Evolutionary conservation across 495 filamentous ascomycete species (phyloP).

Genomic region (Aspergillus campestris): DNA sequence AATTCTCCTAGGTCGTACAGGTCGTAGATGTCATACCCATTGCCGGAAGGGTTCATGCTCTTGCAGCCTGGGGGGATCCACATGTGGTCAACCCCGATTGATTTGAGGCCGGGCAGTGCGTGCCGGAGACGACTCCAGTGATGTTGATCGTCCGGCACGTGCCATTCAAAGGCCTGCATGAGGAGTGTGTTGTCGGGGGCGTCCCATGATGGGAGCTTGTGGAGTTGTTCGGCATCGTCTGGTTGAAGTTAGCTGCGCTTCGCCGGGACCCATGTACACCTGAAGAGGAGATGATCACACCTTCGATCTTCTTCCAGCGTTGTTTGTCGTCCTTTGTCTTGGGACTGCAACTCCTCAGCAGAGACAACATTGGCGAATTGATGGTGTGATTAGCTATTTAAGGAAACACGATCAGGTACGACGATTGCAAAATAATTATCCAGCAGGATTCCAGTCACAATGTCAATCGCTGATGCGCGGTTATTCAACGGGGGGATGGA

Average conservation of each 20-base stretch:
- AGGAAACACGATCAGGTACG: no score
- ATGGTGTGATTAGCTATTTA: no score
- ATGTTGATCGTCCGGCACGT: conserved; percentile 52
- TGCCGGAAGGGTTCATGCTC: conserved; percentile 50
- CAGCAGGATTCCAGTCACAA: no score
- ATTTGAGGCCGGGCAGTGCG: conserved; percentile 46
- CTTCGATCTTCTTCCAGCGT: conserved; percentile 15
- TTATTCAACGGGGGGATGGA: no score
- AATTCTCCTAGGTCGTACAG: conserved; percentile 72
- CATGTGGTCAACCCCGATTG: conserved; percentile 55
- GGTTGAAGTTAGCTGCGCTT: background rate
- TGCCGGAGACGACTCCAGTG: conserved; percentile 55
- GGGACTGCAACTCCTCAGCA: conserved; percentile 2
- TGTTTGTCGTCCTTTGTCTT: conserved; percentile 4
- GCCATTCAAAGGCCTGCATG: conserved; percentile 71
- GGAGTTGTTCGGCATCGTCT: conserved; percentile 21
- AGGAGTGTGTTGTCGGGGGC: conserved; percentile 50
- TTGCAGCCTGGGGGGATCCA: conserved; percentile 75
- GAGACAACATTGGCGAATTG: conserved; percentile 5
- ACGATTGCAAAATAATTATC: no score
- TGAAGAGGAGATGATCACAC: conserved; percentile 1
- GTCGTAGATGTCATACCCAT: conserved; percentile 75
- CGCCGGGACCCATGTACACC: background rate
- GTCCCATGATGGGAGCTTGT: conserved; percentile 27
- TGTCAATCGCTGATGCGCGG: no score